These are phyloP conservation scores for Pichia sp. DNA, from an alignment of 1,139 yeast species.

Conservation along the genomic window DNA sequence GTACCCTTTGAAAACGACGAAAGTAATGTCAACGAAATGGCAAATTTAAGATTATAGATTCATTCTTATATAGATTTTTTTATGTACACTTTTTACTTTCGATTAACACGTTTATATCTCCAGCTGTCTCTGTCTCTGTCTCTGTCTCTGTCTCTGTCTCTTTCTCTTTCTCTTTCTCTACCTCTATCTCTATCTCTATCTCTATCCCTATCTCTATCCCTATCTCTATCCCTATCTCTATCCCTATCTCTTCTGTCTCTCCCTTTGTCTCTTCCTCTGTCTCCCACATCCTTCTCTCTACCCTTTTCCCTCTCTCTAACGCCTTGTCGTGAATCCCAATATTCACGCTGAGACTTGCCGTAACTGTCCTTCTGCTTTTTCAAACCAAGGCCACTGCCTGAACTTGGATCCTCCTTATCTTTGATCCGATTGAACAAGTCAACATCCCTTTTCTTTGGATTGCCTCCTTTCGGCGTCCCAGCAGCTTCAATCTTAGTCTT, in stretches of 20 bases:
- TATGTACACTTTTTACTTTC: not conserved
- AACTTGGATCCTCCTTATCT: not conserved
- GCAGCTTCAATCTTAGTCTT: not conserved
- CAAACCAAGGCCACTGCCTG: not conserved
- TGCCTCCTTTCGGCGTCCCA: not conserved
- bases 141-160: conserved; percentile 6
- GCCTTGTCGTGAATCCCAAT: not conserved
- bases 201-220: not conserved
- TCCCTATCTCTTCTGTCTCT: not conserved
- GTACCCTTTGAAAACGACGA: conserved; percentile 21
- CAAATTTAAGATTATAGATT: not conserved
- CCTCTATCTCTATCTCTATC: not conserved
- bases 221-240: conserved; percentile 2
- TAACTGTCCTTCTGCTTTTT: not conserved
- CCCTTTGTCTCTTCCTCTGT: not conserved
- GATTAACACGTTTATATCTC: not conserved
- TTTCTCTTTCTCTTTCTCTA: conserved; percentile 2
- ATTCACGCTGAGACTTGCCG: not conserved
- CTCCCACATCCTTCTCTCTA: not conserved
- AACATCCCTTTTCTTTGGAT: conserved; percentile 3
- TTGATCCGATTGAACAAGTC: conserved; percentile 6
- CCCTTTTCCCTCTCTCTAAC: not conserved
- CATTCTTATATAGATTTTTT: not conserved
- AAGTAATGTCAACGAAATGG: not conserved
- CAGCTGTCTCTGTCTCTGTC: conserved; percentile 1